phyloP scores from a whole-genome alignment of 73 alveolate species.

The Paramecium primaurelia region DNA sequence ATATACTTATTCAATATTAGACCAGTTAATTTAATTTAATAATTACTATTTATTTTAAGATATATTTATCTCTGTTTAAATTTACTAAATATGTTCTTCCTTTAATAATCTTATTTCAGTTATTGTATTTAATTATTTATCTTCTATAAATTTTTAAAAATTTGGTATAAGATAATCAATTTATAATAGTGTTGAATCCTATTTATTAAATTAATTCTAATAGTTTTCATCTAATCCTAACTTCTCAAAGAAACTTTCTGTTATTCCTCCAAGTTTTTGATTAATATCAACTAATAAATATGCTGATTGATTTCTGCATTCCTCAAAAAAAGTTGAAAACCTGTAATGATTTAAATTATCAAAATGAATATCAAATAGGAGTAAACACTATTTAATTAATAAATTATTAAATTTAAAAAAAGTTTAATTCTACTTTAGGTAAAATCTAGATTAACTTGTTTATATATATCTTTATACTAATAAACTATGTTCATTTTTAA shows the following conservation, averaged over 20 bases:
- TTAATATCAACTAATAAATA: not conserved
- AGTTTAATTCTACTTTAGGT: not conserved
- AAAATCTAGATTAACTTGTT: not conserved
- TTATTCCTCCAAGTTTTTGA: not conserved
- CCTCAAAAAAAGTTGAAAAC: not conserved
- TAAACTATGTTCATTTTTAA: not conserved
- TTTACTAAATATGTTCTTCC: not conserved
- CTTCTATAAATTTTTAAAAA: not conserved
- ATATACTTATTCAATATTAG: not conserved
- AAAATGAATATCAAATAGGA: not conserved
- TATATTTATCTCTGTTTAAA: not conserved
- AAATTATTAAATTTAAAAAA: not conserved
- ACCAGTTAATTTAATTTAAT: not conserved
- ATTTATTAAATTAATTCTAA: not conserved
- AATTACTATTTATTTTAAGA: not conserved
- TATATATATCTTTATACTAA: not conserved
- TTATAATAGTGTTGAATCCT: not conserved
- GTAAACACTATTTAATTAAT: not conserved
- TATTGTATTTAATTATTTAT: not conserved
- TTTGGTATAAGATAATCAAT: not conserved
- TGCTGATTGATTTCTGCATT: not conserved
- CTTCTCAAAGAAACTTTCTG: not conserved
- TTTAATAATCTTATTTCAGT: not conserved
- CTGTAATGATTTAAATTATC: not conserved
- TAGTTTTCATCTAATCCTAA: not conserved